Base-by-base conservation (phyloP, 176 grass and related monocot genomes). In the Tuctoria greenei region DNA sequence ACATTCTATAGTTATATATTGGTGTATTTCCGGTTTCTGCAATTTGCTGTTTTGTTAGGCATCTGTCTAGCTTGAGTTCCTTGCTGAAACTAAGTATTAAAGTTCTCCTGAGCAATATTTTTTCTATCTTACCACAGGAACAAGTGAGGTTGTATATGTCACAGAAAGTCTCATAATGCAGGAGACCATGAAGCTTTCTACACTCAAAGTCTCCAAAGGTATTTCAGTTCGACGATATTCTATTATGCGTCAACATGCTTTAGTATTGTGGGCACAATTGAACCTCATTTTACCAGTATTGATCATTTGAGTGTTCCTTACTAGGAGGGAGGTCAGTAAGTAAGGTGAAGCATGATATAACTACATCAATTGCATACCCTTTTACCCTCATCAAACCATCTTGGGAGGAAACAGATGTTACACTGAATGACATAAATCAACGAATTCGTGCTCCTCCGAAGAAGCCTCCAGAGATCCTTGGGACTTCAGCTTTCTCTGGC, bases 371-470 rank as follows among this genome's bases (percentile, higher is more conserved):
- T 43, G 84, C 91, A 60, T 92, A 86, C 80, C 95, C 95, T 54
- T 98, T 98, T 81, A 92, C 86, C 23, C 74, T 98, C 60, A 85
- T 98, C 79, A 99, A 95, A 89, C 84, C 91, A 78, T 94, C 77
- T 66, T 81, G 89, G 86, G 72, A 86, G 75, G 86, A 95, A 88
- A 87, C 83, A 14, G 84, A 91, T 75, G 76, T 88, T 39, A 92
- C 95, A 74, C 79, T 95, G 73, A 78, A 92, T 31, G 95, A 95
- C 46, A 94, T 98, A 86, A 98, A 98, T 73, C 65, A 77, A 50
- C 77, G 81, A 57, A 90, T 98, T 74, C 76, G 28, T 88, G 79
- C 86, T 79, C 89, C 95, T 20, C 87, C 66, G 11, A 85, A 81
- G 65, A 91, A 81, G 42, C 21, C 81, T 15, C 77, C 54, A 6